Conservation (phyloP, 139 green algal genomes). For the Dunaliella sp. region DNA sequence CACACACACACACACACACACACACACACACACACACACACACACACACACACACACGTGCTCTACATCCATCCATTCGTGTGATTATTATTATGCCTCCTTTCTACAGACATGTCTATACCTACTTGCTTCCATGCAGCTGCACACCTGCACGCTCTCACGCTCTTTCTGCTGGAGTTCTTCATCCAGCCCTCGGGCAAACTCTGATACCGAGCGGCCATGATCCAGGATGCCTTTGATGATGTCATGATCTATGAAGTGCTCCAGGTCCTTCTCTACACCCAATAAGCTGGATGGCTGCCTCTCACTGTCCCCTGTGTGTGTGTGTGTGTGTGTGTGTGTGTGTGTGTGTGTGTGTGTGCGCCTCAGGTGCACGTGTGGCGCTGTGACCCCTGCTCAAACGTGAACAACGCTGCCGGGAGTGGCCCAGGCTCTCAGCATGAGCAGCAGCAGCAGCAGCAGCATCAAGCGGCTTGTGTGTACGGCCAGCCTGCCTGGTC, state of each 20-base stretch:
- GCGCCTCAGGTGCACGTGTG: conserved; percentile 12
- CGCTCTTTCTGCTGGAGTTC: conserved; percentile 80
- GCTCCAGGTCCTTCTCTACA: conserved; percentile 69
- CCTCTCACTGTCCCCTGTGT: too few species aligned
- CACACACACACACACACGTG: neutral
- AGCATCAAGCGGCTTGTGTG: neutral
- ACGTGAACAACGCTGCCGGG: neutral
- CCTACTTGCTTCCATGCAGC: neutral
- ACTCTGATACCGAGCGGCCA: conserved; percentile 69
- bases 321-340: too few species aligned
- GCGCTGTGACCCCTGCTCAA: conserved; percentile 2
- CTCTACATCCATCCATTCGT: neutral
- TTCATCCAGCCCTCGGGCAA: conserved; percentile 77
- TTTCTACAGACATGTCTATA: neutral
- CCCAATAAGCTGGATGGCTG: neutral
- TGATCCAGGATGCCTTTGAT: conserved; percentile 76
- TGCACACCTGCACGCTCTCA: conserved; percentile 74
- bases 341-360: too few species aligned
- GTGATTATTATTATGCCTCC: neutral
- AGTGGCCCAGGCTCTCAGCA: neutral
- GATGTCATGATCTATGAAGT: conserved; percentile 70
- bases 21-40: neutral
- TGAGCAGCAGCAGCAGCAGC: conserved; percentile 6
- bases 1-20: neutral
- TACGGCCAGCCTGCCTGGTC: conserved; percentile 31